Percentiles rank a stretch among this genome's conserved stretches.
Evolutionary conservation across 352 stramenopile genomes (phyloP).

Genomic region (Phytophthora tentaculata): DNA sequence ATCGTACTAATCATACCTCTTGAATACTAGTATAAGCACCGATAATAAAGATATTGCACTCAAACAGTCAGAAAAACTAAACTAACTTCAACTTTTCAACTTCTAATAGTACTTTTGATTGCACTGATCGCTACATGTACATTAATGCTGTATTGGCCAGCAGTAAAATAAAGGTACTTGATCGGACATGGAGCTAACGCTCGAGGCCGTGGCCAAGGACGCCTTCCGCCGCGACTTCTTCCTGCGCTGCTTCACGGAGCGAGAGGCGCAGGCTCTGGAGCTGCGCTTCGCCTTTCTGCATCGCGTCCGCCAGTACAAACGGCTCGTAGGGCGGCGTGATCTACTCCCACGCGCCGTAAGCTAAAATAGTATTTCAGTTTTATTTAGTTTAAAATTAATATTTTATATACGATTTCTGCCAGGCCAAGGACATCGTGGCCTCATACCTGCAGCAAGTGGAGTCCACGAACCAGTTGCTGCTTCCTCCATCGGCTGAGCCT

Average conservation of each 20-base stretch:
- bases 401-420: not conserved
- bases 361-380: constrained; percentile 1
- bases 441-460: constrained; percentile 47
- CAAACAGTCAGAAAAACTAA: constrained; percentile 5
- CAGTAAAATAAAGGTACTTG: not conserved
- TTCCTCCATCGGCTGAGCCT: constrained; percentile 28
- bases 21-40: constrained; percentile 32
- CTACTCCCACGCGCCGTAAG: constrained; percentile 51
- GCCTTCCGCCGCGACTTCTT: constrained; percentile 65
- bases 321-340: constrained; percentile 50
- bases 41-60: constrained; percentile 32
- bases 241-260: constrained; percentile 54
- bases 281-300: constrained; percentile 64
- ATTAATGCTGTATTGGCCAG: no score
- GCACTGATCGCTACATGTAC: no score
- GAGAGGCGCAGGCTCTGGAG: constrained; percentile 60
- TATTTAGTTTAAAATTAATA: no score
- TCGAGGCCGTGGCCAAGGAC: constrained; percentile 67
- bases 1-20: constrained; percentile 13
- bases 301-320: constrained; percentile 64
- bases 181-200: constrained; percentile 42
- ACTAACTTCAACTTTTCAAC: not conserved
- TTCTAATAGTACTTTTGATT: no score
- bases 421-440: constrained; percentile 57
- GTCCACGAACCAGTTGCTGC: constrained; percentile 25